Evolutionary conservation across 2,329 filamentous ascomycete species (phyloP).

Genomic region (Coccinonectria pachysandricola): DNA sequence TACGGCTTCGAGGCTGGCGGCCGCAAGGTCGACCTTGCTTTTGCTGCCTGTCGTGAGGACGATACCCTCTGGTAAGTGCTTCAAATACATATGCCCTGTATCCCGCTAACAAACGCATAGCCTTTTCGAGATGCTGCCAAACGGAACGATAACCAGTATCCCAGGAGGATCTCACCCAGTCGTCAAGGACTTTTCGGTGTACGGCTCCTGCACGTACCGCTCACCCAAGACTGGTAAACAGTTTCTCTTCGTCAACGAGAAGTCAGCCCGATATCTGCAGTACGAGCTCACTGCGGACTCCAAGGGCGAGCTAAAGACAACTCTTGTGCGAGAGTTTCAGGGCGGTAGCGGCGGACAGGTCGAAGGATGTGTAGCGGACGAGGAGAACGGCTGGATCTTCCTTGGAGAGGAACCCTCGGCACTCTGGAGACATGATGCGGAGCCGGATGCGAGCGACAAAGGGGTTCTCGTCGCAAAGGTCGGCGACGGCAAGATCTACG

Average conservation of each 20-base stretch:
- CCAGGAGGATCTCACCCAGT: slow-evolving; percentile 36
- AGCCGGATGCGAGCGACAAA: slow-evolving; percentile 31
- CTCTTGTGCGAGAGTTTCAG: slow-evolving; percentile 39
- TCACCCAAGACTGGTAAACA: slow-evolving; percentile 36
- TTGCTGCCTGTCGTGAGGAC: slow-evolving; percentile 39
- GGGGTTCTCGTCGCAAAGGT: slow-evolving; percentile 30
- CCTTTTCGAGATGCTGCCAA: slow-evolving; percentile 37
- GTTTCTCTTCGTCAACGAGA: slow-evolving; percentile 45
- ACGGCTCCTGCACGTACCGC: slow-evolving; percentile 42
- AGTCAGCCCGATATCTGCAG: slow-evolving; percentile 42
- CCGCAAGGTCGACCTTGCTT: slow-evolving; percentile 35
- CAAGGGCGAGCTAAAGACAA: slow-evolving; percentile 32
- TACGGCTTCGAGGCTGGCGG: slow-evolving; percentile 35
- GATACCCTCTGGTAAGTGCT: slow-evolving; percentile 40
- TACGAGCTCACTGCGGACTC: slow-evolving; percentile 34
- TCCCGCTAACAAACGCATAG: slow-evolving; percentile 16
- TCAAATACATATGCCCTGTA: rapidly evolving
- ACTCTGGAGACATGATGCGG: slow-evolving; percentile 41
- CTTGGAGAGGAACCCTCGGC: slow-evolving; percentile 42
- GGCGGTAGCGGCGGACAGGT: slow-evolving; percentile 42
- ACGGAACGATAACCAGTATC: slow-evolving; percentile 33
- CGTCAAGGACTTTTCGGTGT: slow-evolving; percentile 34
- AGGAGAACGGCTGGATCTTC: slow-evolving; percentile 39
- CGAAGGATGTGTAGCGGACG: slow-evolving; percentile 43
- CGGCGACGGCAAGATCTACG: slow-evolving; percentile 36